Evolutionary conservation across 305 asterid species (phyloP).

Genomic region (Fraxinus ornus): DNA sequence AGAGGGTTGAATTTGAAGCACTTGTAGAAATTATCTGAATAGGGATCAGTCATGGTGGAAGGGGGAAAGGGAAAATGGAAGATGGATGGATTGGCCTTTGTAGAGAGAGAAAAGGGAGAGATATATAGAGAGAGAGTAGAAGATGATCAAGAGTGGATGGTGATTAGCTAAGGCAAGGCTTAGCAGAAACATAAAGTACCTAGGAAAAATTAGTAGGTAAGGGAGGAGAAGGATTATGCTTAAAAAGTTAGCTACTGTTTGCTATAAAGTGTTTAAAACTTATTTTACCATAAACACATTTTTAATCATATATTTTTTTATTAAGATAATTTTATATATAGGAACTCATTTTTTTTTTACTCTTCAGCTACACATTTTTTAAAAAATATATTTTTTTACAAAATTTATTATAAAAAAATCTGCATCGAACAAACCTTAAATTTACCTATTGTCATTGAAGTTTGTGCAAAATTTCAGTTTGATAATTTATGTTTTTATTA

Average conservation of each 20-base stretch:
- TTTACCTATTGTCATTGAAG: background rate
- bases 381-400: background rate
- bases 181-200: background rate
- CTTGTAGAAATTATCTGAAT: constrained; percentile 48
- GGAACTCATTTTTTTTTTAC: no score
- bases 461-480: background rate
- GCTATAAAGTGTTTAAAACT: background rate
- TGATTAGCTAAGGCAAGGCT: background rate
- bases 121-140: background rate
- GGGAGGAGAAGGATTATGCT: background rate
- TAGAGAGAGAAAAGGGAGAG: background rate
- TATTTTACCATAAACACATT: background rate
- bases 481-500: no score
- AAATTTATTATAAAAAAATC: background rate
- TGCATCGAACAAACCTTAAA: background rate
- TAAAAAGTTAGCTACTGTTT: background rate
- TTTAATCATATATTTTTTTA: no score
- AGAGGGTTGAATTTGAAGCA: constrained; percentile 53
- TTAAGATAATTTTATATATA: no score
- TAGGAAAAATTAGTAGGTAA: background rate
- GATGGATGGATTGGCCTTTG: constrained; percentile 27
- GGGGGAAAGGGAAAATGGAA: constrained; percentile 35
- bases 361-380: background rate
- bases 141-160: background rate
- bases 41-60: constrained; percentile 75